A percentile compares a stretch with the other conserved stretches of the same genome.
phyloP scores from a whole-genome alignment of 2,329 filamentous ascomycete species.

The Colletotrichum liriopes region DNA sequence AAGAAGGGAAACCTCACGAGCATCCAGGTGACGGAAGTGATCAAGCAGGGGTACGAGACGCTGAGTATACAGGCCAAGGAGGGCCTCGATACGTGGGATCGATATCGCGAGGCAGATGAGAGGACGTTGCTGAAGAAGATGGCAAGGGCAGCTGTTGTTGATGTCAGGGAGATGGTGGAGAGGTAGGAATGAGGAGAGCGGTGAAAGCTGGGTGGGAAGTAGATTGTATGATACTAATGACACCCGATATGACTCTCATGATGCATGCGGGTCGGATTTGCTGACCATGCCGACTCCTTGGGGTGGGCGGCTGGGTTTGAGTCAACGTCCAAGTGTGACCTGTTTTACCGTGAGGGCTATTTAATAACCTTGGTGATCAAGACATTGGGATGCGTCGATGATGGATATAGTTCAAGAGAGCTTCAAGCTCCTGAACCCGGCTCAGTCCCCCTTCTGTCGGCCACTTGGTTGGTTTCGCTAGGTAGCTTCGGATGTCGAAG shows the following conservation, averaged over 20 bases:
- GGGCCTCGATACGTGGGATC: slow-evolving; percentile 87
- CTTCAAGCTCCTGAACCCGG: neutral
- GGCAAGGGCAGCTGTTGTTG: slow-evolving; percentile 81
- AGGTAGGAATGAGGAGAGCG: slow-evolving; percentile 41
- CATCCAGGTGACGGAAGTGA: slow-evolving; percentile 88
- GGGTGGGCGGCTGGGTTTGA: neutral
- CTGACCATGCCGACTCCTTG: neutral
- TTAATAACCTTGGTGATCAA: too few relatives aligned
- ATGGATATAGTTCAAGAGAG: neutral
- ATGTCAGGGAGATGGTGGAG: slow-evolving; percentile 69
- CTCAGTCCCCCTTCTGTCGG: neutral
- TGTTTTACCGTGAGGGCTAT: neutral
- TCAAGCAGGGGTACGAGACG: slow-evolving; percentile 97
- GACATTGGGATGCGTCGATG: neutral
- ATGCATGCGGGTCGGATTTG: neutral
- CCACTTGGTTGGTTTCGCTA: neutral
- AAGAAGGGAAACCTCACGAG: slow-evolving; percentile 80
- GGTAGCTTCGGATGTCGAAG: neutral
- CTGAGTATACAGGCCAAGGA: slow-evolving; percentile 92
- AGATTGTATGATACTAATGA: slow-evolving; percentile 33
- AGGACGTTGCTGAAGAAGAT: slow-evolving; percentile 89
- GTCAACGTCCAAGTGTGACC: neutral
- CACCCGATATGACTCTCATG: slow-evolving; percentile 18
- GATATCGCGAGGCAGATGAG: slow-evolving; percentile 89
- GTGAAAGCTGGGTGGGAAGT: neutral